phyloP scores from a whole-genome alignment of 139 green algal species.

The Limnomonas spitsbergensis region DNA sequence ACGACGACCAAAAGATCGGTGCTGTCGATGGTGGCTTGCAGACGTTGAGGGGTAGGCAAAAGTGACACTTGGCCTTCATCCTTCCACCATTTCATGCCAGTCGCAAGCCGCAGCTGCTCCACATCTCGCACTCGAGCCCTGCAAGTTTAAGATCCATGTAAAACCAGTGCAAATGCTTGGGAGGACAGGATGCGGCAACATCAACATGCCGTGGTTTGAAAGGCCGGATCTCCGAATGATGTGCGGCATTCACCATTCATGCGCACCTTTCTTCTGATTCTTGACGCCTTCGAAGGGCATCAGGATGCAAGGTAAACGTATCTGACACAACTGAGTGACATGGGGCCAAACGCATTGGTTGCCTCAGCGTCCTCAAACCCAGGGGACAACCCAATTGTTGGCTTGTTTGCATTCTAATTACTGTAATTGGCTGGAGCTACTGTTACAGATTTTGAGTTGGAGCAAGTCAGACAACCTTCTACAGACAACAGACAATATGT shows the following conservation, averaged over 20 bases:
- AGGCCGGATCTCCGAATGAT: neutral
- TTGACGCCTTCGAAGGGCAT: constrained; percentile 3
- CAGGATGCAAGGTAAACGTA: neutral
- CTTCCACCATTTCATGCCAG: neutral
- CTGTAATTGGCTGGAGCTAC: too few relatives aligned
- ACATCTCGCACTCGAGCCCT: neutral
- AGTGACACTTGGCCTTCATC: neutral
- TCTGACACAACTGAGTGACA: neutral
- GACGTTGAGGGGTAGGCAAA: neutral
- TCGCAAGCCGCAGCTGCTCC: neutral
- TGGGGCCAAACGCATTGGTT: too few relatives aligned
- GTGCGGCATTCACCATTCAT: too few relatives aligned
- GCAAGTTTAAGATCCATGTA: too few relatives aligned
- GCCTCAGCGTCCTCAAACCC: too few relatives aligned
- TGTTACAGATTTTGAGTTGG: too few relatives aligned
- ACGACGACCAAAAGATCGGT: neutral
- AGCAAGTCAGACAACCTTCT: too few relatives aligned
- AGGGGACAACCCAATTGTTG: too few relatives aligned
- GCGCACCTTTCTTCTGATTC: constrained; percentile 7
- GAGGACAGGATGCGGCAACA: neutral
- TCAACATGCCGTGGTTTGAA: neutral
- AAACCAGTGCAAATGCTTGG: neutral
- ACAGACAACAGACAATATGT: too few relatives aligned
- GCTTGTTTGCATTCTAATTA: too few relatives aligned
- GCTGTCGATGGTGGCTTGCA: neutral